These are phyloP conservation scores for Guyanaporus albipodus DNA, from an alignment of 768 basidiomycete species.

Conservation along the genomic window DNA sequence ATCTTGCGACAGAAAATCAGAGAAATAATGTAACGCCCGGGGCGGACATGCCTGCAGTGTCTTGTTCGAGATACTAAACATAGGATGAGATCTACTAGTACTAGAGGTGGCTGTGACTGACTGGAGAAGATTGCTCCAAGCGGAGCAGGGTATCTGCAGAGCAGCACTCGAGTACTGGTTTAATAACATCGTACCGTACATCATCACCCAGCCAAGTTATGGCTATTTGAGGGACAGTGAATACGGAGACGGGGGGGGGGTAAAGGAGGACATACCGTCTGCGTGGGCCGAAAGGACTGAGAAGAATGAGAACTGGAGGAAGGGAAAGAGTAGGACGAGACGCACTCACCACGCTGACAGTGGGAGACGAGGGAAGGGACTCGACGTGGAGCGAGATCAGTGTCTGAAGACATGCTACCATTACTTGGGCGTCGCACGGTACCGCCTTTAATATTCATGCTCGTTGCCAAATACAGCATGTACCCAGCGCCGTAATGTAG, in stretches of 20 bases:
- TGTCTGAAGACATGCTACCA: slow-evolving; percentile 32
- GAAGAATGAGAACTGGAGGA: slow-evolving; percentile 8
- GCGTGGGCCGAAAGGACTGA: slow-evolving; percentile 58
- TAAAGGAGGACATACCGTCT: slow-evolving; percentile 46
- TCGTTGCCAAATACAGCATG: slow-evolving; percentile 16
- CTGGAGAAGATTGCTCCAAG: slow-evolving; percentile 69
- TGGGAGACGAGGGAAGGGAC: slow-evolving; percentile 62
- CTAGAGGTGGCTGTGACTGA: slow-evolving; percentile 34
- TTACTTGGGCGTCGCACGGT: too few relatives aligned
- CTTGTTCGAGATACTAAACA: slow-evolving; percentile 47
- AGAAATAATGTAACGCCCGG: neutral
- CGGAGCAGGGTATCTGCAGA: slow-evolving; percentile 63
- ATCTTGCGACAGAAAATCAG: slow-evolving; percentile 37
- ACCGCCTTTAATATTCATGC: slow-evolving; percentile 15
- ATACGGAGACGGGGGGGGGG: neutral
- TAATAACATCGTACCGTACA: slow-evolving; percentile 59
- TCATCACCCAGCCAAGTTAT: slow-evolving; percentile 59
- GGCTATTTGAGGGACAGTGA: slow-evolving; percentile 37
- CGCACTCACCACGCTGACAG: slow-evolving; percentile 66
- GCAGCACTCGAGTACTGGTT: slow-evolving; percentile 73
- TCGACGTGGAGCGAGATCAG: slow-evolving; percentile 35
- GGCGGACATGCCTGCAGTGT: slow-evolving; percentile 48
- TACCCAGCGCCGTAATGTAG: too few relatives aligned
- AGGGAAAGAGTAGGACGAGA: neutral
- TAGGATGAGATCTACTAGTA: slow-evolving; percentile 16